phyloP scores from a whole-genome alignment of 2,329 filamentous ascomycete genomes.

The Trichoderma sp. region DNA sequence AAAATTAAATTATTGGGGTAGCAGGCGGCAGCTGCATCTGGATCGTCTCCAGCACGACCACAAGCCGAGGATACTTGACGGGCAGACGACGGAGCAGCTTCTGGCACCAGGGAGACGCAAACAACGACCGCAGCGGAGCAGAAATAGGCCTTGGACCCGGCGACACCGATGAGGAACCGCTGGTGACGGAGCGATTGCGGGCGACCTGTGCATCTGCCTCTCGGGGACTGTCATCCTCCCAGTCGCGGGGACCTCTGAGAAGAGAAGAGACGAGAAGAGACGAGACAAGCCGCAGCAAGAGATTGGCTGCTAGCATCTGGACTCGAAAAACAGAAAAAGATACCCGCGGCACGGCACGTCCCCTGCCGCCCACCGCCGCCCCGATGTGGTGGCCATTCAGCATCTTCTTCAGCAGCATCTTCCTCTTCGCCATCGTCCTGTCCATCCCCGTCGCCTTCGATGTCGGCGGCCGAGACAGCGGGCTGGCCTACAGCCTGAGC shows the following conservation, averaged over 20 bases:
- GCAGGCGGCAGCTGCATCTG: conserved; percentile 13
- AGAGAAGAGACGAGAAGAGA: not conserved
- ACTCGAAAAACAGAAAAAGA: not conserved
- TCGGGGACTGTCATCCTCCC: conserved; percentile 18
- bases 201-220: conserved; percentile 22
- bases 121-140: not conserved
- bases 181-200: conserved; percentile 23
- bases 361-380: conserved; percentile 37
- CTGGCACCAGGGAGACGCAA: not conserved
- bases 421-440: conserved; percentile 89
- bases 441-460: conserved; percentile 97
- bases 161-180: conserved; percentile 24
- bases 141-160: not conserved
- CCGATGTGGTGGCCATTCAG: conserved; percentile 82
- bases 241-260: not conserved
- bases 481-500: conserved; percentile 87
- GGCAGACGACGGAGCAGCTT: not conserved
- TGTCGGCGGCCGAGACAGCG: conserved; percentile 92
- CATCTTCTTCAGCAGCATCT: conserved; percentile 76
- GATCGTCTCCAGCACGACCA: conserved; percentile 14
- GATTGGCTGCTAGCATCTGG: not conserved
- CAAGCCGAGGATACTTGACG: not conserved
- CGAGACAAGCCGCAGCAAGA: too few species aligned
- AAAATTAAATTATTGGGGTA: conserved; percentile 17
- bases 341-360: conserved; percentile 25